Percentiles rank a stretch among this genome's conserved stretches.
These are phyloP conservation scores for Agapanthus africanus DNA, from an alignment of 106 monocot genomes.

Conservation along the genomic window DNA sequence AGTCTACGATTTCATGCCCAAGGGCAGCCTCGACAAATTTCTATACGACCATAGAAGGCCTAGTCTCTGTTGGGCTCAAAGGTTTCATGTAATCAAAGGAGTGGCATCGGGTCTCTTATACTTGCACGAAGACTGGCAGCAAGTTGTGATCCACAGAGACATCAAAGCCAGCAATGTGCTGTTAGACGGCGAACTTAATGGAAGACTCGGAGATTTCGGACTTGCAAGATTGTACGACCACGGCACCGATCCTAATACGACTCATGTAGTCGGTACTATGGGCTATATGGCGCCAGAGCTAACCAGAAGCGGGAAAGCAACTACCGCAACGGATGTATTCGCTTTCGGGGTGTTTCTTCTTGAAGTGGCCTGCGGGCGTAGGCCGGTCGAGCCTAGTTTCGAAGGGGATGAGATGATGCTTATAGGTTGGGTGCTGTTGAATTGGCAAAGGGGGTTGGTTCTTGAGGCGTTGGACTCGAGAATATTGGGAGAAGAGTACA, in stretches of 20 bases:
- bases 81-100: conserved; percentile 12
- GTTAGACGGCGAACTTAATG: conserved; percentile 17
- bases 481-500: conserved; percentile 23
- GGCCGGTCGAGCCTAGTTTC: conserved; percentile 8
- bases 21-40: conserved; percentile 12
- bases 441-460: conserved; percentile 6
- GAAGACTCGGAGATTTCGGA: conserved; percentile 20
- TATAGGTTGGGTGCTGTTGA: conserved; percentile 34
- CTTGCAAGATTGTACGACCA: conserved; percentile 20
- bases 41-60: background rate
- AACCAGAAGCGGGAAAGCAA: conserved; percentile 5
- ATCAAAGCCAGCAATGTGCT: conserved; percentile 68
- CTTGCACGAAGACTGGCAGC: conserved; percentile 22
- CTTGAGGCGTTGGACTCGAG: conserved; percentile 39
- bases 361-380: conserved; percentile 13
- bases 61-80: conserved; percentile 16
- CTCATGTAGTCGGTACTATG: conserved; percentile 68
- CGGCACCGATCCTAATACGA: conserved; percentile 42
- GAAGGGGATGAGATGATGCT: conserved; percentile 4
- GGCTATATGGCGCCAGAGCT: conserved; percentile 23
- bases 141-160: conserved; percentile 28
- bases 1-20: conserved; percentile 15
- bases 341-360: conserved; percentile 17
- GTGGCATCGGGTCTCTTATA: conserved; percentile 11
- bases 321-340: conserved; percentile 14